Evolutionary conservation across 495 filamentous ascomycete genomes (phyloP).

Genomic region (Astrothelium subdiscretum): DNA sequence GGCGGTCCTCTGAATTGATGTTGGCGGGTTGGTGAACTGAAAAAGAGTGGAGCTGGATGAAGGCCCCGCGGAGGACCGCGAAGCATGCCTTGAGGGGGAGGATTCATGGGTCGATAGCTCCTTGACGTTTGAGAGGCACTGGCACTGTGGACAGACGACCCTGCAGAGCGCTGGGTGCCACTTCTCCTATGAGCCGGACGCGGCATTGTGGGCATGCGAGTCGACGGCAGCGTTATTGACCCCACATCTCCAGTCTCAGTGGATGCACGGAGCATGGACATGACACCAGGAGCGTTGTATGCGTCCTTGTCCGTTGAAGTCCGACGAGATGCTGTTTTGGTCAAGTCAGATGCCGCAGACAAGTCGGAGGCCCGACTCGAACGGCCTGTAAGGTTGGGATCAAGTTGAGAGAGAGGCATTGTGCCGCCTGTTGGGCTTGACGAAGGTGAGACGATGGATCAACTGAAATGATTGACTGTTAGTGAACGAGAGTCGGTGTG

Average conservation of each 20-base stretch:
- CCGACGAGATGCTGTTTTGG: conserved; percentile 2
- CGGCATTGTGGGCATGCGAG: conserved; percentile 29
- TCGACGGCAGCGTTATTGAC: conserved; percentile 43
- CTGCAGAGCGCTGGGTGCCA: conserved; percentile 3
- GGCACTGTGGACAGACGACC: conserved; percentile 7
- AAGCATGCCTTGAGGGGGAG: conserved; percentile 6
- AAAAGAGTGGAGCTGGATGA: conserved; percentile 16
- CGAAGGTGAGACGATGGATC: not conserved
- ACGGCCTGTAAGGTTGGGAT: conserved; percentile 28
- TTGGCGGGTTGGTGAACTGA: conserved; percentile 4
- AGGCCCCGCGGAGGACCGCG: conserved; percentile 18
- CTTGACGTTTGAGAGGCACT: conserved; percentile 17
- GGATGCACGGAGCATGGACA: conserved; percentile 57
- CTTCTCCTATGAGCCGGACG: conserved; percentile 16
- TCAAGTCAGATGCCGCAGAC: conserved; percentile 19
- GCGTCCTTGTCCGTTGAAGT: conserved; percentile 15
- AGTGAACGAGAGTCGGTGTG: not conserved
- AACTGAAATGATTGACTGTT: not conserved
- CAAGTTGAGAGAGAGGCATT: conserved; percentile 30
- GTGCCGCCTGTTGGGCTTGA: conserved; percentile 18
- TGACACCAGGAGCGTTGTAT: conserved; percentile 21
- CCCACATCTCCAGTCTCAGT: conserved; percentile 61
- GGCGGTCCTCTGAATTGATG: conserved; percentile 5
- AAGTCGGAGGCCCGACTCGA: conserved; percentile 29
- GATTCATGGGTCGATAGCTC: conserved; percentile 8